Evolutionary conservation across 495 filamentous ascomycete species (phyloP).

Genomic region (Penicillium argentinense): DNA sequence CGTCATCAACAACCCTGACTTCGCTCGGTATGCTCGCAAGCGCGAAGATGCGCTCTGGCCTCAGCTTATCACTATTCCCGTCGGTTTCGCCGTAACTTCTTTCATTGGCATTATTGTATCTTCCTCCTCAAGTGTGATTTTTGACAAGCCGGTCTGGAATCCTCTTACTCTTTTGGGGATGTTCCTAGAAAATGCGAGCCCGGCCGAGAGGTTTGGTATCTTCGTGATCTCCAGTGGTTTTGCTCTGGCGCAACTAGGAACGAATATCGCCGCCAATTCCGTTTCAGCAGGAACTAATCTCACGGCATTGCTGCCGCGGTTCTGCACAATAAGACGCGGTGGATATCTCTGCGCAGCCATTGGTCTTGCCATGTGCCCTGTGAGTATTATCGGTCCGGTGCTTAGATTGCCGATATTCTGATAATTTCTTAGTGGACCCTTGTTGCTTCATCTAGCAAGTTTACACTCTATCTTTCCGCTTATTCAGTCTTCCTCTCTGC

Average conservation of each 20-base stretch:
- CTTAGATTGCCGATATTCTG: background rate
- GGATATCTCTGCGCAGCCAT: slow-evolving; percentile 81
- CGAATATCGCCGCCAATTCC: slow-evolving; percentile 89
- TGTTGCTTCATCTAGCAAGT: slow-evolving; percentile 70
- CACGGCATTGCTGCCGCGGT: slow-evolving; percentile 82
- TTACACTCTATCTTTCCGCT: slow-evolving; percentile 84
- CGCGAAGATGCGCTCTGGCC: slow-evolving; percentile 81
- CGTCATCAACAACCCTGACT: slow-evolving; percentile 77
- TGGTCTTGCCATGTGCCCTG: slow-evolving; percentile 81
- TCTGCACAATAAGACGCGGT: slow-evolving; percentile 80
- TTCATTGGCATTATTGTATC: slow-evolving; percentile 91
- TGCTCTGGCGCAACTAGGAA: slow-evolving; percentile 83
- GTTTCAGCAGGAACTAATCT: slow-evolving; percentile 89
- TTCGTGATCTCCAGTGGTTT: slow-evolving; percentile 82
- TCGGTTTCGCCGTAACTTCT: slow-evolving; percentile 80
- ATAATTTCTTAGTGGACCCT: slow-evolving; percentile 61
- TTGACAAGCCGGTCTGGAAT: slow-evolving; percentile 76
- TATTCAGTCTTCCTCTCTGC: slow-evolving; percentile 90
- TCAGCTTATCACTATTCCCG: slow-evolving; percentile 78
- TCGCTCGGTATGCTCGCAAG: slow-evolving; percentile 76
- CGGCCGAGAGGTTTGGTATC: slow-evolving; percentile 75
- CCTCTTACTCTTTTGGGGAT: slow-evolving; percentile 69
- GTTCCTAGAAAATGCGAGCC: slow-evolving; percentile 70
- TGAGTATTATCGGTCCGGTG: slow-evolving; percentile 18
- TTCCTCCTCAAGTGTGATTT: slow-evolving; percentile 77